Evolutionary conservation across 352 stramenopile genomes (phyloP).

Genomic region (Globisporangium emineosum): DNA sequence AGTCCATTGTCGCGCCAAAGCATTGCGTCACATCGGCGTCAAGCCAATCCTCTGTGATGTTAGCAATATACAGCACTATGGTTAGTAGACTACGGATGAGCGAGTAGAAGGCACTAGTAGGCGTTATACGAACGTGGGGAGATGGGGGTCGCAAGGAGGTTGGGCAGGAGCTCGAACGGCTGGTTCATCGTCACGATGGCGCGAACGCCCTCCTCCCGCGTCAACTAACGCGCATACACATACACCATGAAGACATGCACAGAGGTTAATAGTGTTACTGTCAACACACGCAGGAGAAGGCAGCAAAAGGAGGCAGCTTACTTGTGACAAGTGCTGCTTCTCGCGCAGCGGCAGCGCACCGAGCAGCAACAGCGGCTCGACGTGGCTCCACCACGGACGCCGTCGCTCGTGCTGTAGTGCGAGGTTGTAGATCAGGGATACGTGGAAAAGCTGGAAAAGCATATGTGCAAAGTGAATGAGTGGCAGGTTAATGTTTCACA

Average conservation of each 20-base stretch:
- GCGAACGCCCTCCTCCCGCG: conserved; percentile 46
- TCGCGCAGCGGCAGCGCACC: conserved; percentile 62
- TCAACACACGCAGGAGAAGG: background rate
- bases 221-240: conserved; percentile 26
- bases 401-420: conserved; percentile 34
- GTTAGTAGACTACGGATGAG: no score
- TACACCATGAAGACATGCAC: background rate
- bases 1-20: conserved; percentile 64
- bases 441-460: conserved; percentile 25
- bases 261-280: background rate
- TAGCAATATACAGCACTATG: conserved; percentile 1
- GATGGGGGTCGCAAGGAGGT: conserved; percentile 57
- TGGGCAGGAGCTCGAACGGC: conserved; percentile 57
- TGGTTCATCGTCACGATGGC: conserved; percentile 84
- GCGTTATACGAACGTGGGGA: conserved; percentile 48
- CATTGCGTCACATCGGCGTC: conserved; percentile 45
- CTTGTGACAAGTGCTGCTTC: conserved; percentile 45
- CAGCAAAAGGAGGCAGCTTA: background rate
- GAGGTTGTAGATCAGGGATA: conserved; percentile 83
- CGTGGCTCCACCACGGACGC: conserved; percentile 72
- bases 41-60: conserved; percentile 47
- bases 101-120: no score
- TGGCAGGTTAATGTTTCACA: background rate
- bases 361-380: conserved; percentile 62
- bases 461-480: background rate